A percentile compares a stretch with the other conserved stretches of the same genome.
Evolutionary conservation across 495 filamentous ascomycete species (phyloP).

Genomic region (Lophiotrema nucula): DNA sequence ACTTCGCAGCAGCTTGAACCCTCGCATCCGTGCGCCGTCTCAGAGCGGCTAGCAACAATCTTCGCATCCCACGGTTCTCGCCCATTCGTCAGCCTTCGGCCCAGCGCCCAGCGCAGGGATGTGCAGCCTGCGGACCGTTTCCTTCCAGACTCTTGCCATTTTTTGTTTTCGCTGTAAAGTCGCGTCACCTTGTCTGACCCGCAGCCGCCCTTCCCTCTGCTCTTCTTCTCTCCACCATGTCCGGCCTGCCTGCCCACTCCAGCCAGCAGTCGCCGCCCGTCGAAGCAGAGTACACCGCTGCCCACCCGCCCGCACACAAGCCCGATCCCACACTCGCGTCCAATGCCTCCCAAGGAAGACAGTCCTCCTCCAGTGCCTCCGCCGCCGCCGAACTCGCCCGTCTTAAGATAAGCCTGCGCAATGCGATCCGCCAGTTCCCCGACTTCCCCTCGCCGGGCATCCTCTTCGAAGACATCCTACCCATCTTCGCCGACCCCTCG

Average conservation of each 20-base stretch:
- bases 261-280: neutral
- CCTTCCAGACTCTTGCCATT: neutral
- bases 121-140: neutral
- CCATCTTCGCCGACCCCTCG: slow-evolving; percentile 79
- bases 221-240: slow-evolving; percentile 32
- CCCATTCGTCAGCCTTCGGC: neutral
- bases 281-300: slow-evolving; percentile 34
- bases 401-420: slow-evolving; percentile 78
- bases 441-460: slow-evolving; percentile 96
- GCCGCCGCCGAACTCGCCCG: slow-evolving; percentile 53
- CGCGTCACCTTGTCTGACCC: slow-evolving; percentile 14
- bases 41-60: too few relatives aligned
- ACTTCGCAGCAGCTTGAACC: too few relatives aligned
- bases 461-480: slow-evolving; percentile 97
- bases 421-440: slow-evolving; percentile 70
- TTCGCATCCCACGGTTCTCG: slow-evolving; percentile 17
- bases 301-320: slow-evolving; percentile 38
- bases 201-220: slow-evolving; percentile 7
- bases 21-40: too few relatives aligned
- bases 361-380: slow-evolving; percentile 45
- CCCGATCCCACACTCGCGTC: slow-evolving; percentile 39
- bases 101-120: neutral
- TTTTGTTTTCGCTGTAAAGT: slow-evolving; percentile 3
- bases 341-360: slow-evolving; percentile 43
- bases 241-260: slow-evolving; percentile 13